Evolutionary conservation across 2,329 filamentous ascomycete species (phyloP).

Genomic region (Huntiella moniliformis): DNA sequence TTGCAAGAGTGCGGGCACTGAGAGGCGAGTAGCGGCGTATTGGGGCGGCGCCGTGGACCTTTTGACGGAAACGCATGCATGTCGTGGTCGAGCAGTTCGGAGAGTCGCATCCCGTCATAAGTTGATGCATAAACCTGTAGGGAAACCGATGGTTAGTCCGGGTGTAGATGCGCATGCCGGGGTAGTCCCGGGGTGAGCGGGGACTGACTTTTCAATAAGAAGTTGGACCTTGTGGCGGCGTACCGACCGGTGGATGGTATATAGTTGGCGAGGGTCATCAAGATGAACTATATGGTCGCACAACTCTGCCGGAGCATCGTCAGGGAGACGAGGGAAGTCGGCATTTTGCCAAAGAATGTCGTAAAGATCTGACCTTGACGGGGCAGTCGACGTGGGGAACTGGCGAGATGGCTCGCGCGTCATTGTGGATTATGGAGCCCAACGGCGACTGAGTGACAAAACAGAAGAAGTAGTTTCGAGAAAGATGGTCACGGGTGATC

Average conservation of each 20-base stretch:
- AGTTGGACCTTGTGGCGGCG: slow-evolving; percentile 46
- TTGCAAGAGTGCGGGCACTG: slow-evolving; percentile 63
- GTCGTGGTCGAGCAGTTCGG: slow-evolving; percentile 52
- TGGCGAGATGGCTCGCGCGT: slow-evolving; percentile 10
- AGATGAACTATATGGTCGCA: slow-evolving; percentile 35
- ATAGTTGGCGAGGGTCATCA: slow-evolving; percentile 41
- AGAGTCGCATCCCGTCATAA: slow-evolving; percentile 62
- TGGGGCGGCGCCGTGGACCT: slow-evolving; percentile 45
- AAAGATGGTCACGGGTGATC: too few relatives aligned
- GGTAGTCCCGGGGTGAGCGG: slow-evolving; percentile 11
- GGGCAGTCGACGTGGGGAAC: slow-evolving; percentile 1
- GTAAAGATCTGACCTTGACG: slow-evolving; percentile 22
- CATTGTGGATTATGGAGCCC: slow-evolving; percentile 4
- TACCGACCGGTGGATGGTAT: slow-evolving; percentile 39
- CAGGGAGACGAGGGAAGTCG: slow-evolving; percentile 38
- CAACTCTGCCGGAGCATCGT: slow-evolving; percentile 40
- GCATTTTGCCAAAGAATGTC: slow-evolving; percentile 43
- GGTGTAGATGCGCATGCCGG: slow-evolving; percentile 2
- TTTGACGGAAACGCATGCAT: slow-evolving; percentile 61
- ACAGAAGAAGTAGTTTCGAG: too few relatives aligned
- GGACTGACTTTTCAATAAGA: slow-evolving; percentile 44
- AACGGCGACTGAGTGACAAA: not conserved
- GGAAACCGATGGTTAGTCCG: too few relatives aligned
- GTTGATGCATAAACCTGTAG: slow-evolving; percentile 55
- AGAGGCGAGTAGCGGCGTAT: slow-evolving; percentile 63